Base-by-base conservation (phyloP, 352 stramenopile genomes). In the Phytophthora constricta region DNA sequence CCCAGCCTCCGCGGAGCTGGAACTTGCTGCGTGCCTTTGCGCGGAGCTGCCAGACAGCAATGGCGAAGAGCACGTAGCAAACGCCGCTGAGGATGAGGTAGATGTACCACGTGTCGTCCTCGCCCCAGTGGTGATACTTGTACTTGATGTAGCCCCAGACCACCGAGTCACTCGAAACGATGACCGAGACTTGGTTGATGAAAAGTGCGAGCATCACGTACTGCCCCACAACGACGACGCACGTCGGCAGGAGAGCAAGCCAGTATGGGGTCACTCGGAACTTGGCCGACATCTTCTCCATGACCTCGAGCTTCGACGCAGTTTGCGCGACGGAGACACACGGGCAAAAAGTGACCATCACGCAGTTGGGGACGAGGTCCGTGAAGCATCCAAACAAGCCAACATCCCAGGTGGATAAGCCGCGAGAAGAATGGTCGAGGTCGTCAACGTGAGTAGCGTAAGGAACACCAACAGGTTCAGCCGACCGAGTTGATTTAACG, bases 291-390 rank as follows among this genome's bases (percentile, higher is more conserved):
- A 70, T 58, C 42, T 65, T 74, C 16, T 70, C 59, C 53, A 70
- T 59, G 27, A 76, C 43, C 33, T 70, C 65, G 25, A 82, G 59
- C 31, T 72, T 77, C 27, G 69, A 65, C 14, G 63, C 60, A 42
- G 76, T 69, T 62, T 79, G 75, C 10, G 68, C 71, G 5, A 80
- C 61, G 10, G 71, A 73, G 4, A 83, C 72, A 57, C 72, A 84
- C 14, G 76, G 76, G 25, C 50, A 75, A 34, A 77, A 67, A 26
- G 63, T 71, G 26, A 74, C 60, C 76, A 79, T 81, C 25, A 46
- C 60, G 58, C 69, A 81, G 37, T 81, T 84, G 19, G 76, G 76
- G 20, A 80, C 60, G 3, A 61, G n/a, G 31, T 79, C 43, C 5
- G 57, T 68, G 58, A 84, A 80, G 57, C 76, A 84, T 23, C 52